Base-by-base conservation (phyloP, 1,139 yeast genomes). In the Blastobotrys persicus region DNA sequence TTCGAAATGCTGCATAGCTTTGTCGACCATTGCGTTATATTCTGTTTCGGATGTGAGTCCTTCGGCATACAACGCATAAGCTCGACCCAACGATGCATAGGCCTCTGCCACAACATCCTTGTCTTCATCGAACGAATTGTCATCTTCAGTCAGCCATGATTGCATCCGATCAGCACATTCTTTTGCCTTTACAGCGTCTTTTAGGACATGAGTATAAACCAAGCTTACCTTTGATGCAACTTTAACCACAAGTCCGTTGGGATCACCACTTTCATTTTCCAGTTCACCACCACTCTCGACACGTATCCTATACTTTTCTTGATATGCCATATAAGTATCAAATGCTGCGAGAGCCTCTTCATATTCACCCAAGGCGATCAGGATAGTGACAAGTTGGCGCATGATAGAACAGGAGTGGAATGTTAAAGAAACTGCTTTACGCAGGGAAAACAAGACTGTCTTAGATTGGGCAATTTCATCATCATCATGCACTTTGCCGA, bases 331-430 rank as follows among this genome's bases (percentile, higher is more conserved):
- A 53, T 74, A 78, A 0, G 78, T 75, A 13, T 68, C 66, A 56
- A 77, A 73, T 0, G 77, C 68, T 2, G 77, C 68, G 9, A 64
- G 58, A 0, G 72, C 69, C 52, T 76, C 78, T 2, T 54, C 57
- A 45, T 57, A 60, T 17, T 63, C 57, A 18, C 67, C 65, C 33
- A 67, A 56, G 9, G 66, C 60, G 11, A 58, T 50, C 17, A 59
- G 64, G 1, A 65, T 67, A 55, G 59, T 59, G 18, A 68, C 53
- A 59, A 71, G 65, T 32, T 70, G 61, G 40, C 76, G 70, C 70
- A 75, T 66, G 13, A 75, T 62, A 7, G 63, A 57, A 5, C 73
- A 68, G 28, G 80, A 78, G 54, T 79, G 81, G 55, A 77, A 79
- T 0, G 82, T 76, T 46, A 69, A 67, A 12, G 66, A 57, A n/a